Evolutionary conservation across 2,329 filamentous ascomycete genomes (phyloP).

Genomic region (Tolypocladium capitatum): DNA sequence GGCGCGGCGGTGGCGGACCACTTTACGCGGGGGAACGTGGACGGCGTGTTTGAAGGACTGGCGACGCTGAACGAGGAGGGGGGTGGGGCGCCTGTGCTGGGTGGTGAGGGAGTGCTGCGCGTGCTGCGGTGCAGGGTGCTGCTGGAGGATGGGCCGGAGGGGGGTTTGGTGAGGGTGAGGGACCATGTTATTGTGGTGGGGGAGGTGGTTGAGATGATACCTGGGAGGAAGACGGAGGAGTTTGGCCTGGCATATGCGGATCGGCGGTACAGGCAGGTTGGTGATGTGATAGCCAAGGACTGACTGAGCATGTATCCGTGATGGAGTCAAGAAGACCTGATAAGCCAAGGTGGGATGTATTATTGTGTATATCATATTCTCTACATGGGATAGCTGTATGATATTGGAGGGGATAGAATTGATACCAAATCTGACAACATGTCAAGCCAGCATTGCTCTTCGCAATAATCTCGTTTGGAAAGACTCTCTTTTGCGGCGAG

Average conservation of each 20-base stretch:
- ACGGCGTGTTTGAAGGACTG: slow-evolving; percentile 25
- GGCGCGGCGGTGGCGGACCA: slow-evolving; percentile 38
- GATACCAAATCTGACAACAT: not conserved
- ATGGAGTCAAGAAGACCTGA: not conserved
- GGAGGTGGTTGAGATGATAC: slow-evolving; percentile 33
- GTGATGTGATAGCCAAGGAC: slow-evolving; percentile 9
- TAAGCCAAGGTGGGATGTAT: not conserved
- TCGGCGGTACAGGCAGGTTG: slow-evolving; percentile 31
- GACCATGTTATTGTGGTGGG: slow-evolving; percentile 40
- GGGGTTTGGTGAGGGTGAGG: slow-evolving; percentile 31
- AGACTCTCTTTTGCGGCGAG: too few relatives aligned
- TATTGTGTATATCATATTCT: not conserved
- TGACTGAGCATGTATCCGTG: not conserved
- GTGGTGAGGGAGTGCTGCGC: slow-evolving; percentile 38
- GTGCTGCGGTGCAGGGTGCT: slow-evolving; percentile 31
- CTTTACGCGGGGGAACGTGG: slow-evolving; percentile 36
- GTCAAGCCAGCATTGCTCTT: not conserved
- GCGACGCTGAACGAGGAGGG: slow-evolving; percentile 9
- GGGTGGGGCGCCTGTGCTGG: slow-evolving; percentile 27
- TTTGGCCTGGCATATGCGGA: slow-evolving; percentile 38
- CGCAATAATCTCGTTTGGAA: not conserved
- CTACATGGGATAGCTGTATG: not conserved
- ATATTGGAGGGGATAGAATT: not conserved
- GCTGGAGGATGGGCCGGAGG: slow-evolving; percentile 22
- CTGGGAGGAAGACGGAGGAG: slow-evolving; percentile 15